Evolutionary conservation across 805 yeast genomes (phyloP), one percentile per base, ranked within the genome.

Genomic region (Yamadazyma nakazawae): DNA sequence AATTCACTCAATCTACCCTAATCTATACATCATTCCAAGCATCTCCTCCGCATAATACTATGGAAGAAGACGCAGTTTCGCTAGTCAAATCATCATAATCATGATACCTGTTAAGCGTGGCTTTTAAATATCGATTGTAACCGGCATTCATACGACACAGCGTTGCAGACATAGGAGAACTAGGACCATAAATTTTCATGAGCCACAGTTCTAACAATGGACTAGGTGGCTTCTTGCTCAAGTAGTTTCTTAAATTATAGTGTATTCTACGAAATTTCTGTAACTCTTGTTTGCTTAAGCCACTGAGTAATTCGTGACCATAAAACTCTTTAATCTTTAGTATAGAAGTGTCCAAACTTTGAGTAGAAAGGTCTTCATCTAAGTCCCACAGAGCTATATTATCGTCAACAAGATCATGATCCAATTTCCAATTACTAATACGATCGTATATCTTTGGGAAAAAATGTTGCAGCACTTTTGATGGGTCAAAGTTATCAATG

Each of bases 351-450:
- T 51, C 56, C 26, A 53, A 40, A 4, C 46, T 30, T 28, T 50
- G 45, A n/a, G 30, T 43, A 7, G 53, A 49, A 26, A 51, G 44
- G 47, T 58, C 53, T 41, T 64, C 68, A 41, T 66, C 71, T 38
- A 68, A 51, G 46, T 68, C 64, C 71, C 71, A 67, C 36, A 64
- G 59, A 14, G 73, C 73, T 5, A 62, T 56, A 50, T 68, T 67
- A 45, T 67, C 73, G 47, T 63, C 67, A 6, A 62, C 56, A 8
- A 62, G 53, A 16, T 57, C 59, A 14, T 48, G 54, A 8, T 49
- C 42, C 16, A 51, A 41, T n/a, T 57, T 54, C 64, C 63, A 61
- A 26, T 50, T 54, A 31, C 54, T 50, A 17, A 61, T 59, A 16
- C 57, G 50, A 46, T 50, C 43, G 28, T 44, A 49, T 12, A 42